These are phyloP conservation scores for Thelonectria rubi DNA, from an alignment of 2,329 filamentous ascomycete genomes.

Conservation along the genomic window DNA sequence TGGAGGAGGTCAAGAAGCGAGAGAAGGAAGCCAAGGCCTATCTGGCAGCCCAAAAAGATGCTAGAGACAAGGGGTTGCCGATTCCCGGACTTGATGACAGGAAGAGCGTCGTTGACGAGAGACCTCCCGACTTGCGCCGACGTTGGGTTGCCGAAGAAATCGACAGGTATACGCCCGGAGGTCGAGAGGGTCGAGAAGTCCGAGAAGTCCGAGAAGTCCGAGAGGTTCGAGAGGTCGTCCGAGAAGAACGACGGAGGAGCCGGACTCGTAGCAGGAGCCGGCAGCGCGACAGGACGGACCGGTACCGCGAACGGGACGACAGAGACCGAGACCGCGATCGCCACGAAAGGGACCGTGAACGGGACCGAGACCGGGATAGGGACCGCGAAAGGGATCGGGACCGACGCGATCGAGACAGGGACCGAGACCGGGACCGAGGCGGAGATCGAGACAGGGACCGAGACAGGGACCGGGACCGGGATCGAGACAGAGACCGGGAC, in stretches of 20 bases:
- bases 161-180: conserved; percentile 59
- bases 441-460: conserved; percentile 31
- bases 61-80: conserved; percentile 66
- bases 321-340: conserved; percentile 41
- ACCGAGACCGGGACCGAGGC: conserved; percentile 37
- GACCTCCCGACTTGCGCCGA: conserved; percentile 52
- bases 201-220: background rate
- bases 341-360: conserved; percentile 36
- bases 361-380: conserved; percentile 17
- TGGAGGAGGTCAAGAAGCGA: conserved; percentile 68
- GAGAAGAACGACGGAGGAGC: conserved; percentile 47
- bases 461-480: conserved; percentile 40
- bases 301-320: conserved; percentile 48
- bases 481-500: conserved; percentile 27
- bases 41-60: conserved; percentile 68
- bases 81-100: conserved; percentile 67
- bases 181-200: conserved; percentile 19
- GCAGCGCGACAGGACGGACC: conserved; percentile 39
- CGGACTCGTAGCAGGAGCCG: conserved; percentile 49
- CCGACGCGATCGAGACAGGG: background rate
- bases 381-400: background rate
- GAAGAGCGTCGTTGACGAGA: conserved; percentile 55
- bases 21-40: conserved; percentile 73
- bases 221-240: conserved; percentile 44
- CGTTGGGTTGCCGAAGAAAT: conserved; percentile 42